Conservation (phyloP, 225 moss, liverwort and hornwort genomes). For the Rhytidiadelphus loreus region DNA sequence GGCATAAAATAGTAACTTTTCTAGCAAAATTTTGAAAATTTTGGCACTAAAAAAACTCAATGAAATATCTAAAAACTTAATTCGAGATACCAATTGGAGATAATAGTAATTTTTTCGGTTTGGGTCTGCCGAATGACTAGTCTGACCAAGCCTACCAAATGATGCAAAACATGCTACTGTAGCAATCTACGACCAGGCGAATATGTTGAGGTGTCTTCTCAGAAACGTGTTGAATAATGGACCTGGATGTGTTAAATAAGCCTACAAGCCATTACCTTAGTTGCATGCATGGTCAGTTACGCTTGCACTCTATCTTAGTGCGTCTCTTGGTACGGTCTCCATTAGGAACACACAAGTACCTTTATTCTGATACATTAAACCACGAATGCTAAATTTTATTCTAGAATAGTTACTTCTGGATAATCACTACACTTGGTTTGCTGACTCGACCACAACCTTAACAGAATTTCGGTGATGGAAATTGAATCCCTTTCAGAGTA, state of each 20-base stretch:
- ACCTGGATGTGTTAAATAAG: background rate
- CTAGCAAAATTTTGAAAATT: background rate
- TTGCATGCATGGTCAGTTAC: background rate
- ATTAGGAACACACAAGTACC: constrained; percentile 4
- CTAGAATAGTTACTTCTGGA: background rate
- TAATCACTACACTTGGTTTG: background rate
- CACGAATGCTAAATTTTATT: background rate
- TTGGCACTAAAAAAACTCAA: background rate
- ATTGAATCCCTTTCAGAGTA: background rate
- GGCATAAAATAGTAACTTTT: background rate
- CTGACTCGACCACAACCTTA: background rate
- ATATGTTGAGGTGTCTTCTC: background rate
- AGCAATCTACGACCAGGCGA: background rate
- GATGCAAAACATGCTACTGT: background rate
- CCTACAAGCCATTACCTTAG: background rate
- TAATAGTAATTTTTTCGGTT: background rate
- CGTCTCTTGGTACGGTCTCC: background rate
- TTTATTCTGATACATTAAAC: background rate
- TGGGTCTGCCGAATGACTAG: background rate
- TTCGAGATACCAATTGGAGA: background rate
- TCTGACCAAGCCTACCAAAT: background rate
- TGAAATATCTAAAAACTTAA: background rate
- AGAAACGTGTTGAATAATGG: background rate
- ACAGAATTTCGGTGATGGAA: background rate
- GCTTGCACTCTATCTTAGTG: background rate